phyloP scores from a whole-genome alignment of 1,284 basidiomycete species.

The Heterobasidion parviporum region DNA sequence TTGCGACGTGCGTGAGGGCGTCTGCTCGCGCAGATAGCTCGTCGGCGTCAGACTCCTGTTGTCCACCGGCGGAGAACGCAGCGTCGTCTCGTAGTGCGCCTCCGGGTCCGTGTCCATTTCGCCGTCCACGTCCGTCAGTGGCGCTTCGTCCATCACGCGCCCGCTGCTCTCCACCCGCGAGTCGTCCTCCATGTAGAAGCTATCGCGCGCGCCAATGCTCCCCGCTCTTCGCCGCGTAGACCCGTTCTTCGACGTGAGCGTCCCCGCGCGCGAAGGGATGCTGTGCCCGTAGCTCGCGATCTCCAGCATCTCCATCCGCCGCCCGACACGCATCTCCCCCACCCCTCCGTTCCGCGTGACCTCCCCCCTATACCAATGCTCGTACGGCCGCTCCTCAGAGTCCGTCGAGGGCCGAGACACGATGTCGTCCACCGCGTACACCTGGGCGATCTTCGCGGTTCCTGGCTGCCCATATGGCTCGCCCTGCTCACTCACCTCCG shows the following conservation, averaged over 20 bases:
- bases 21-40: conserved; percentile 1
- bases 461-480: conserved; percentile 10
- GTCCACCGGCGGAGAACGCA: not conserved
- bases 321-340: conserved; percentile 63
- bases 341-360: conserved; percentile 74
- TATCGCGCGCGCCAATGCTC: conserved; percentile 46
- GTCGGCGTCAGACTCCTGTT: conserved; percentile 20
- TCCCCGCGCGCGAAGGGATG: conserved; percentile 14
- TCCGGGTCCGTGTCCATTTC: conserved; percentile 8
- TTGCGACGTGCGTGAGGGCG: conserved; percentile 14
- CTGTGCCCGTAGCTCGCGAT: conserved; percentile 72
- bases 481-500: conserved; percentile 7
- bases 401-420: conserved; percentile 50
- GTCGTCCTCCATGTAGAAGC: conserved; percentile 57
- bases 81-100: not conserved
- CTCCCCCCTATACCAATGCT: conserved; percentile 79
- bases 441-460: not conserved
- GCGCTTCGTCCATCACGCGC: conserved; percentile 61
- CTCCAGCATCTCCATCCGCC: conserved; percentile 69
- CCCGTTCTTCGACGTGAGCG: conserved; percentile 10
- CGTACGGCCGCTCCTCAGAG: conserved; percentile 69
- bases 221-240: conserved; percentile 36
- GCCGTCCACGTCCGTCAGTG: conserved; percentile 61
- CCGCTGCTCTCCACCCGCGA: conserved; percentile 26
- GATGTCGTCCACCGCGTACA: conserved; percentile 6